Percentiles rank a stretch among this genome's conserved stretches.
These are phyloP conservation scores for Raddia distichophylla DNA, from an alignment of 176 grass and related monocot genomes.

Conservation along the genomic window DNA sequence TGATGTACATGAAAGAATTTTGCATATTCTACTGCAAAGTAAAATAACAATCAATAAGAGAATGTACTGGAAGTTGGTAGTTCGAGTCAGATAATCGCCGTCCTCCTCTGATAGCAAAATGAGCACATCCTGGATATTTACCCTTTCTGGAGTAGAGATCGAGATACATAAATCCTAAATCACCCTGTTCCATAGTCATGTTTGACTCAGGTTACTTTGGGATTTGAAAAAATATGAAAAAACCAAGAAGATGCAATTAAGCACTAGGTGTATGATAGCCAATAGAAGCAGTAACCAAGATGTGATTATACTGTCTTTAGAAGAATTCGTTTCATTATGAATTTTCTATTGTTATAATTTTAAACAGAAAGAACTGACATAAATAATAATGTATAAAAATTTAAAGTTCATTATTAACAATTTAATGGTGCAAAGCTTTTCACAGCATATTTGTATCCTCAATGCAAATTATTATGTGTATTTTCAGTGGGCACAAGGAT, in stretches of 20 bases:
- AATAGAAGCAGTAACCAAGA: constrained; percentile 18
- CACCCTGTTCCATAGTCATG: constrained; percentile 61
- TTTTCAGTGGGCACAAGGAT: background rate
- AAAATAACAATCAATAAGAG: constrained; percentile 20
- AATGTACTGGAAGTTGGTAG: constrained; percentile 86
- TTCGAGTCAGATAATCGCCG: constrained; percentile 57
- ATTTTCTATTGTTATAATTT: background rate
- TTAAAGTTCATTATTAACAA: constrained; percentile 22
- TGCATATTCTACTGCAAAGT: constrained; percentile 27
- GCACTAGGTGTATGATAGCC: constrained; percentile 2
- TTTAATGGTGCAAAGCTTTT: background rate
- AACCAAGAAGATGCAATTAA: background rate
- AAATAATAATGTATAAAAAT: background rate
- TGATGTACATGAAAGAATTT: constrained; percentile 10
- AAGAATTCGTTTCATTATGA: constrained; percentile 3
- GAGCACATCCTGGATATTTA: constrained; percentile 90
- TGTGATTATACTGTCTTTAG: constrained; percentile 19
- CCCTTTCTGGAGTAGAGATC: constrained; percentile 93
- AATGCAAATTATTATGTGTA: background rate
- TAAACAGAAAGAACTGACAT: background rate
- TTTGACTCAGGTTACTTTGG: constrained; percentile 22
- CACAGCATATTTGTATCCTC: background rate
- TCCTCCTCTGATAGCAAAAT: constrained; percentile 95
- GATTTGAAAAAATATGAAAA: constrained; percentile 22
- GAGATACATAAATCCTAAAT: constrained; percentile 95